phyloP scores from a whole-genome alignment of 2,329 filamentous ascomycete genomes.

The Apiospora aurea region DNA sequence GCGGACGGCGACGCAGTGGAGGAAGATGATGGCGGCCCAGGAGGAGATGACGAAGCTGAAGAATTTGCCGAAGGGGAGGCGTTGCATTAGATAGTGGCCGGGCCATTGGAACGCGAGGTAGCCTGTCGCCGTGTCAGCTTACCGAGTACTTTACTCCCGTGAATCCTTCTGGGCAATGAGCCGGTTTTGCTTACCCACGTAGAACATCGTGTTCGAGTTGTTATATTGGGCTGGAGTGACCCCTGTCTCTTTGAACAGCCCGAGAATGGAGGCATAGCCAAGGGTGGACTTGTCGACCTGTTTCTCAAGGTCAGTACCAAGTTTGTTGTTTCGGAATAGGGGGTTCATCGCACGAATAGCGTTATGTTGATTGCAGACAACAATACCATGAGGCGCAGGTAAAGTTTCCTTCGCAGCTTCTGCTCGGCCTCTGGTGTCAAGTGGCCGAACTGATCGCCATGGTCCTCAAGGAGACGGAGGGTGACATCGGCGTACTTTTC shows the following conservation, averaged over 20 bases:
- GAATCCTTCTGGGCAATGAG: no score
- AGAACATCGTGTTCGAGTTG: conserved; percentile 50
- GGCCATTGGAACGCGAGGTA: conserved; percentile 48
- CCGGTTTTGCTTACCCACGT: conserved; percentile 49
- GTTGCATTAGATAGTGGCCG: conserved; percentile 50
- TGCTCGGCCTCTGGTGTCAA: conserved; percentile 43
- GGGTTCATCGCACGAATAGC: background rate
- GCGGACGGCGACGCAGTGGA: conserved; percentile 45
- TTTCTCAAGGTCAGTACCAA: background rate
- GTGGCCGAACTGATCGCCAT: conserved; percentile 41
- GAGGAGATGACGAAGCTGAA: conserved; percentile 42
- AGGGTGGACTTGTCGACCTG: conserved; percentile 51
- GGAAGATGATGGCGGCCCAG: conserved; percentile 46
- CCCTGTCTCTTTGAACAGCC: conserved; percentile 49
- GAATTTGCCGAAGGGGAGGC: conserved; percentile 46
- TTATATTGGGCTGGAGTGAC: conserved; percentile 48
- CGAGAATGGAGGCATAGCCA: conserved; percentile 49
- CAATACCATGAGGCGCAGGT: conserved; percentile 42
- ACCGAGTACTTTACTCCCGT: no score
- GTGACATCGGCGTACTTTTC: conserved; percentile 46
- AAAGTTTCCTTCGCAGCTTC: conserved; percentile 43
- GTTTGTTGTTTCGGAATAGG: background rate
- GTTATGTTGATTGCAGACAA: conserved; percentile 45
- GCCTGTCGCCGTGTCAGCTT: conserved; percentile 35
- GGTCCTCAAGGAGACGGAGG: conserved; percentile 43